These are phyloP conservation scores for Eremomyces bilateralis DNA, from an alignment of 495 filamentous ascomycete species.

Conservation along the genomic window DNA sequence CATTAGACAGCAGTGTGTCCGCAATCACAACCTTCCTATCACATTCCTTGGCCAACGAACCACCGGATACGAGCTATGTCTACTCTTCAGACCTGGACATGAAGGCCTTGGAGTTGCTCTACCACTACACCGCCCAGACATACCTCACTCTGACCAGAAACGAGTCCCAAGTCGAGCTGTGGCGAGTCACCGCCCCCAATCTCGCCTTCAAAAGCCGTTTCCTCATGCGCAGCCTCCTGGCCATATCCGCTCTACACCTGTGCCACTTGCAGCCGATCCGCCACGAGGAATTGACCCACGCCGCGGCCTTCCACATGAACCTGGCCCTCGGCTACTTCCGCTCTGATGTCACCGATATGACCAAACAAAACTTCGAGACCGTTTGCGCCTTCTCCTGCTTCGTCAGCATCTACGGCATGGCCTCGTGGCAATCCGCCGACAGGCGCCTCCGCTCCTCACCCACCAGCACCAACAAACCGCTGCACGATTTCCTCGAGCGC, in stretches of 20 bases:
- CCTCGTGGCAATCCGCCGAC: no score
- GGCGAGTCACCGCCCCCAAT: constrained; percentile 5
- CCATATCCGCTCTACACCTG: constrained; percentile 10
- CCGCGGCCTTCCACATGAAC: constrained; percentile 8
- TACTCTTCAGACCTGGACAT: neutral
- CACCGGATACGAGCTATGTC: no score
- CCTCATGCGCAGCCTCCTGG: constrained; percentile 12
- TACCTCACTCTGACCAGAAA: neutral
- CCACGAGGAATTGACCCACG: constrained; percentile 1
- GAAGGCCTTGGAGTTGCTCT: neutral
- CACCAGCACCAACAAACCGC: no score
- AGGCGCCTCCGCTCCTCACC: no score
- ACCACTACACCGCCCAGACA: neutral
- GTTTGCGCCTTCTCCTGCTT: no score
- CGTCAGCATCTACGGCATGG: no score
- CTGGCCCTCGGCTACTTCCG: constrained; percentile 4
- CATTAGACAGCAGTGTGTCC: neutral
- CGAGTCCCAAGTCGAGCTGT: constrained; percentile 2
- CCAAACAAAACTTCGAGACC: neutral
- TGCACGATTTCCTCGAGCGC: no score
- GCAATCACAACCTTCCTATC: neutral
- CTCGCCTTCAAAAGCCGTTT: constrained; percentile 5
- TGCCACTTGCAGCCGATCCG: constrained; percentile 2
- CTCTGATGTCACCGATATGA: neutral
- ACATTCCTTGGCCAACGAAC: neutral